Conservation (phyloP, 768 basidiomycete species). For the Cystobasidium tubakii region DNA sequence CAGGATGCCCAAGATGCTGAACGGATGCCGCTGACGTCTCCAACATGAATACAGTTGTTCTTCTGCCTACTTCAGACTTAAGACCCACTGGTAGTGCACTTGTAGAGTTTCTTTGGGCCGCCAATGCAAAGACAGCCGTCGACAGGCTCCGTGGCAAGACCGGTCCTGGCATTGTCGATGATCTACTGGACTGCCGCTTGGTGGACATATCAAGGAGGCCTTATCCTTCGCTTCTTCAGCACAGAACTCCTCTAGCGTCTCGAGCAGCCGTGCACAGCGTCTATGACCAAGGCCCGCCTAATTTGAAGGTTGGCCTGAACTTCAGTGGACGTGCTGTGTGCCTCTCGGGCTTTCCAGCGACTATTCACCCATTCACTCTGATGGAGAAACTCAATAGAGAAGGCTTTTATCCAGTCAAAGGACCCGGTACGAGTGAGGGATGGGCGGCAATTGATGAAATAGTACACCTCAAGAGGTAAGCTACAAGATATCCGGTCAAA, state of each 20-base stretch:
- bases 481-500: too few relatives aligned
- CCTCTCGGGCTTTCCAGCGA: slow-evolving; percentile 10
- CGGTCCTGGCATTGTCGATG: not conserved
- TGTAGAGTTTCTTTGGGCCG: not conserved
- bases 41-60: not conserved
- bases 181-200: not conserved
- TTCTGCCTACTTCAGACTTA: not conserved
- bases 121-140: not conserved
- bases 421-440: not conserved
- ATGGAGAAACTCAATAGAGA: slow-evolving; percentile 7
- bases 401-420: slow-evolving; percentile 14
- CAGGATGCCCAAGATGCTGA: too few relatives aligned
- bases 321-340: slow-evolving; percentile 10
- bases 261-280: not conserved
- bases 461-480: not conserved
- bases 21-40: too few relatives aligned
- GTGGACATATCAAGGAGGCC: not conserved
- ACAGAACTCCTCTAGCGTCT: slow-evolving; percentile 5
- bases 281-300: not conserved
- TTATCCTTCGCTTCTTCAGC: not conserved
- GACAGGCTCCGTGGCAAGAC: slow-evolving; percentile 11
- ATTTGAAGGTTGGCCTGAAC: not conserved
- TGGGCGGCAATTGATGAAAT: not conserved
- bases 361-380: not conserved
- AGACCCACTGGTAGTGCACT: not conserved